These are phyloP conservation scores for Albatrellus sp. DNA, from an alignment of 1,284 basidiomycete species.

Conservation along the genomic window DNA sequence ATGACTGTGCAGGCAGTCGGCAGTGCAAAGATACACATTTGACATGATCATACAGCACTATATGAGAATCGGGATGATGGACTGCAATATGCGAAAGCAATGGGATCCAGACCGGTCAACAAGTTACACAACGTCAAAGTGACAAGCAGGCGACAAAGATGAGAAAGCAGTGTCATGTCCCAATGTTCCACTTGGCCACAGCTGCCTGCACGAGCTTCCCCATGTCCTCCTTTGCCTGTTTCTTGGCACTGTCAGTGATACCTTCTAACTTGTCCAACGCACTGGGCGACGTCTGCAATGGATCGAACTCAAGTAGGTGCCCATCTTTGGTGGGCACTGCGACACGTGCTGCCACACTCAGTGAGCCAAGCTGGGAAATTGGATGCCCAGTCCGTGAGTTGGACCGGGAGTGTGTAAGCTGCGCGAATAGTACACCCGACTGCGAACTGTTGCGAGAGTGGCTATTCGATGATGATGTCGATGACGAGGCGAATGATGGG, in stretches of 20 bases:
- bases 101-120: not conserved
- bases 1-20: not conserved
- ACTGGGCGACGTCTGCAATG: slow-evolving; percentile 54
- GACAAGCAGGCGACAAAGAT: not conserved
- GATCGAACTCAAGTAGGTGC: slow-evolving; percentile 68
- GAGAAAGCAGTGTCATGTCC: slow-evolving; percentile 14
- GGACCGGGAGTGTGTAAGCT: slow-evolving; percentile 28
- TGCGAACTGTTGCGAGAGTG: slow-evolving; percentile 38
- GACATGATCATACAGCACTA: slow-evolving; percentile 1
- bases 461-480: slow-evolving; percentile 3
- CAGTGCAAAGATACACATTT: slow-evolving; percentile 6
- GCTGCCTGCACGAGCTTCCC: slow-evolving; percentile 53
- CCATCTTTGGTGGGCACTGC: slow-evolving; percentile 66
- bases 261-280: slow-evolving; percentile 62
- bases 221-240: slow-evolving; percentile 66
- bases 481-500: slow-evolving; percentile 27
- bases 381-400: slow-evolving; percentile 25
- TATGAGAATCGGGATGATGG: not conserved
- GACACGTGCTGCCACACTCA: slow-evolving; percentile 20
- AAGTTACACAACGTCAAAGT: not conserved
- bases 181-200: slow-evolving; percentile 60
- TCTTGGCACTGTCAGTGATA: slow-evolving; percentile 69
- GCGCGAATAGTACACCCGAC: slow-evolving; percentile 24
- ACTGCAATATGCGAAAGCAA: not conserved
- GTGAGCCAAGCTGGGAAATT: slow-evolving; percentile 13